Evolutionary conservation across 306 rosid genomes (phyloP).

Genomic region (Inga leiocalycina): DNA sequence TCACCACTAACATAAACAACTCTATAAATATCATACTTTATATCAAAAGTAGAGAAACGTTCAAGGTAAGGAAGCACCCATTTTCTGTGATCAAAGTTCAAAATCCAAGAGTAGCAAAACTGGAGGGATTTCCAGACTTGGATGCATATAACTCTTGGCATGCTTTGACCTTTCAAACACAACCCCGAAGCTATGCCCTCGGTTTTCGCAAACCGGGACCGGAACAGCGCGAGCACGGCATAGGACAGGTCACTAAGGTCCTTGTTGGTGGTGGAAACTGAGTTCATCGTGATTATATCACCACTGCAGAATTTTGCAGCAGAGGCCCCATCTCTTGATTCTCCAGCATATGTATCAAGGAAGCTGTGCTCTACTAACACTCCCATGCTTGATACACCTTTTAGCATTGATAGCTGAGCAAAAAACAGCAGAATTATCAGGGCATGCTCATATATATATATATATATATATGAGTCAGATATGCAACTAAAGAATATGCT

Average conservation of each 20-base stretch:
- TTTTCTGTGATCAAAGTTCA: constrained; percentile 49
- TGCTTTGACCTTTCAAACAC: constrained; percentile 66
- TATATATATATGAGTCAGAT: background rate
- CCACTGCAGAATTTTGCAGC: constrained; percentile 59
- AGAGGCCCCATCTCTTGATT: constrained; percentile 62
- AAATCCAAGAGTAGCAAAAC: constrained; percentile 70
- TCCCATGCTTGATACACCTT: constrained; percentile 57
- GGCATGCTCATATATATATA: background rate
- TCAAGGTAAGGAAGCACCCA: constrained; percentile 70
- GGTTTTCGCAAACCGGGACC: constrained; percentile 52
- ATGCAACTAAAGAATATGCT: background rate
- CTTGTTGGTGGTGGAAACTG: constrained; percentile 28
- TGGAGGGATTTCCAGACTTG: constrained; percentile 78
- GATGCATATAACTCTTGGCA: constrained; percentile 52
- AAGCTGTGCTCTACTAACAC: constrained; percentile 59
- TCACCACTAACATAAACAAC: constrained; percentile 65
- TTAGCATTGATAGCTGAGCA: constrained; percentile 66
- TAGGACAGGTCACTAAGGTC: constrained; percentile 59
- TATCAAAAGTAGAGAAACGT: constrained; percentile 45
- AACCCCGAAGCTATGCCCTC: constrained; percentile 65
- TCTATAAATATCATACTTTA: constrained; percentile 73
- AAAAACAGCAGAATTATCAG: background rate
- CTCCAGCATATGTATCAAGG: constrained; percentile 76
- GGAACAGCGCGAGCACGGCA: constrained; percentile 59
- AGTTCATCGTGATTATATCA: constrained; percentile 56